phyloP scores from a whole-genome alignment of 2,329 filamentous ascomycete species.

The Dryadomyces quercivorus region DNA sequence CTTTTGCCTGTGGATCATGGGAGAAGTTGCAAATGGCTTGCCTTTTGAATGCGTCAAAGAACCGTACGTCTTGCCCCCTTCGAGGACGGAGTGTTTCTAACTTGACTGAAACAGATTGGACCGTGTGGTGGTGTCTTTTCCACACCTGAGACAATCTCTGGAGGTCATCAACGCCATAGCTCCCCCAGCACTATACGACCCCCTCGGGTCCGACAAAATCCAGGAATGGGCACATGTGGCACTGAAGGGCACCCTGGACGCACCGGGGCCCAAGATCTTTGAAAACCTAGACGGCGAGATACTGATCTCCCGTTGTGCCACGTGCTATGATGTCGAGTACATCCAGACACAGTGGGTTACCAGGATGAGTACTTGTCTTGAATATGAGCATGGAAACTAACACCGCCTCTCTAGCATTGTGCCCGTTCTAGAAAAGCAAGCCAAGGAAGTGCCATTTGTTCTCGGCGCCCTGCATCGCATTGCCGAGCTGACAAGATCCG shows the following conservation, averaged over 20 bases:
- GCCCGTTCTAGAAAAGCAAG: not conserved
- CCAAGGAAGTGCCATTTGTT: not conserved
- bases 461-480: not conserved
- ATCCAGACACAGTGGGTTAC: conserved; percentile 1
- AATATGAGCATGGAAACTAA: not conserved
- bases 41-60: not conserved
- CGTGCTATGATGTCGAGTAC: not conserved
- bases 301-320: not conserved
- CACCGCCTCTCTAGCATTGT: not conserved
- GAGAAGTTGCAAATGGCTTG: not conserved
- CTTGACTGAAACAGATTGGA: not conserved
- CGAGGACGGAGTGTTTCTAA: not conserved
- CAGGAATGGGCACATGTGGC: not conserved
- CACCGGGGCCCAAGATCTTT: not conserved
- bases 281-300: not conserved
- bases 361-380: not conserved
- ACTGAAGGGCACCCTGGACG: not conserved
- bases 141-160: not conserved
- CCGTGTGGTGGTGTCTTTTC: not conserved
- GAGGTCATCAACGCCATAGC: not conserved
- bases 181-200: not conserved
- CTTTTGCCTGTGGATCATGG: not conserved
- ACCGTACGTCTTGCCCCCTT: not conserved
- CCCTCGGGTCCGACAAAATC: not conserved
- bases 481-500: not conserved